A percentile compares a stretch with the other conserved stretches of the same genome.
Evolutionary conservation across 371 early-diverging fungal genomes (phyloP).

Genomic region (Apophysomyces elegans): DNA sequence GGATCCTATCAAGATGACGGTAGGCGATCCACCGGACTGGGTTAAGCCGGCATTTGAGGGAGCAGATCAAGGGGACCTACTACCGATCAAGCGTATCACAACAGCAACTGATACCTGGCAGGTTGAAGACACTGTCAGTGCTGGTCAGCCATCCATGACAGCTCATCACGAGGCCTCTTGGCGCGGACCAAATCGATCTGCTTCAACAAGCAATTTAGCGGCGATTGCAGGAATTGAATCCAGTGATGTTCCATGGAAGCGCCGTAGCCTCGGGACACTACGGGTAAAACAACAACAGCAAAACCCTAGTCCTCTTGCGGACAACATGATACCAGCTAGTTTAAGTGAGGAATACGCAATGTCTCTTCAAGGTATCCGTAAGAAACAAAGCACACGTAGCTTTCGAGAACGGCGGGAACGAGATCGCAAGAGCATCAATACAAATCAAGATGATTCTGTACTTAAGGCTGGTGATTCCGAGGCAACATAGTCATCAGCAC

Average conservation of each 20-base stretch:
- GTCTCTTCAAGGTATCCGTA: slow-evolving; percentile 50
- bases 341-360: slow-evolving; percentile 53
- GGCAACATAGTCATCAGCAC: neutral
- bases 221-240: slow-evolving; percentile 17
- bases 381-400: slow-evolving; percentile 52
- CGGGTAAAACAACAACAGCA: slow-evolving; percentile 17
- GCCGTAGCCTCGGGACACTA: slow-evolving; percentile 30
- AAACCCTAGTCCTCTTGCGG: neutral
- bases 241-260: slow-evolving; percentile 21
- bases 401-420: slow-evolving; percentile 54
- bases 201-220: slow-evolving; percentile 37
- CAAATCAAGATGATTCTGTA: neutral
- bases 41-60: slow-evolving; percentile 67
- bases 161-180: slow-evolving; percentile 14
- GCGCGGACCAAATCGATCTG: slow-evolving; percentile 38
- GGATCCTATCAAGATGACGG: slow-evolving; percentile 66
- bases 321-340: slow-evolving; percentile 19
- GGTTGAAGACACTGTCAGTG: slow-evolving; percentile 15
- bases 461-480: slow-evolving; percentile 3
- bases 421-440: slow-evolving; percentile 41
- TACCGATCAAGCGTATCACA: slow-evolving; percentile 49
- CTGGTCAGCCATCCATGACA: neutral
- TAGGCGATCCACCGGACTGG: slow-evolving; percentile 75
- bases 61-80: slow-evolving; percentile 50
- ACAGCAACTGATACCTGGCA: slow-evolving; percentile 24